phyloP scores from a whole-genome alignment of 2,329 filamentous ascomycete species.

The Xylariaceae sp. region DNA sequence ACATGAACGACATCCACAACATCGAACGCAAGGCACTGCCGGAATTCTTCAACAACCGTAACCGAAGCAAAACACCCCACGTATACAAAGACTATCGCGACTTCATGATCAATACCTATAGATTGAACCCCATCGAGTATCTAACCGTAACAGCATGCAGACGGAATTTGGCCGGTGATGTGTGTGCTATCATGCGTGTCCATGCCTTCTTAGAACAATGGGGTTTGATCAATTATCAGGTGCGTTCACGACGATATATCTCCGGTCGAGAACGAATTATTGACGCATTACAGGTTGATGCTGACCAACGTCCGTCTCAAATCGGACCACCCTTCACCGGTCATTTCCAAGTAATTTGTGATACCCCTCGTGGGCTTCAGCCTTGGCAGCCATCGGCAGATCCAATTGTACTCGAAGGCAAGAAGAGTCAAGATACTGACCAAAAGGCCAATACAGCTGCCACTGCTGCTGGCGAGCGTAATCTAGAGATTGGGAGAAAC shows the following conservation, averaged over 20 bases:
- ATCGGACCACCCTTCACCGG: constrained; percentile 96
- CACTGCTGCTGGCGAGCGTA: constrained; percentile 76
- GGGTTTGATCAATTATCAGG: constrained; percentile 99
- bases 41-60: constrained; percentile 98
- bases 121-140: constrained; percentile 93
- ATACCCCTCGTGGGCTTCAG: constrained; percentile 92
- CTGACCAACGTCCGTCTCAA: constrained; percentile 90
- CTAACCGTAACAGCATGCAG: constrained; percentile 95
- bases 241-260: constrained; percentile 44
- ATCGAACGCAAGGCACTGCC: constrained; percentile 94
- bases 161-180: constrained; percentile 92
- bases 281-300: constrained; percentile 73
- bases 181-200: constrained; percentile 98
- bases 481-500: constrained; percentile 90
- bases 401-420: constrained; percentile 65
- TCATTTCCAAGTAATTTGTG: constrained; percentile 93
- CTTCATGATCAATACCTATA: constrained; percentile 99
- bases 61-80: constrained; percentile 94
- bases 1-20: constrained; percentile 90
- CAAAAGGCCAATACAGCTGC: constrained; percentile 66
- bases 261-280: constrained; percentile 10
- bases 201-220: constrained; percentile 98
- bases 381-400: constrained; percentile 91
- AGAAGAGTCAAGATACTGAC: constrained; percentile 70
- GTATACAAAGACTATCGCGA: constrained; percentile 99